phyloP scores from a whole-genome alignment of 768 basidiomycete genomes.

The Mycena metata region DNA sequence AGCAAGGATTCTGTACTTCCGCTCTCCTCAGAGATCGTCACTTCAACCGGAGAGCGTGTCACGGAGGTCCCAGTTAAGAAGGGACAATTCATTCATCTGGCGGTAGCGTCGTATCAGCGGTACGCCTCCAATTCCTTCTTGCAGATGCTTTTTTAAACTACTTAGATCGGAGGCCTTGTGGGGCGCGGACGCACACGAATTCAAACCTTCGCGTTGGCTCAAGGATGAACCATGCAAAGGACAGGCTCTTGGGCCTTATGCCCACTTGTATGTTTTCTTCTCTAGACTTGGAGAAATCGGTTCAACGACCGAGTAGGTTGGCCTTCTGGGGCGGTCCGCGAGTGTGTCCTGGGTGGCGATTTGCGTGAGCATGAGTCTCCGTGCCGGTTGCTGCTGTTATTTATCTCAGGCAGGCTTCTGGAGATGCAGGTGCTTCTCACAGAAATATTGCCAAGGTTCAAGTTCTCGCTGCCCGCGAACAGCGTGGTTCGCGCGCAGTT shows the following conservation, averaged over 20 bases:
- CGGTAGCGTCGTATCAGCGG: not conserved
- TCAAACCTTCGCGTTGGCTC: slow-evolving; percentile 10
- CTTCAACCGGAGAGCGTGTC: slow-evolving; percentile 5
- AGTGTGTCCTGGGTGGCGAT: slow-evolving; percentile 6
- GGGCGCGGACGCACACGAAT: slow-evolving; percentile 7
- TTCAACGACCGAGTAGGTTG: not conserved
- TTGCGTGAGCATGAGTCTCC: not conserved
- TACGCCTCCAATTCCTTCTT: not conserved
- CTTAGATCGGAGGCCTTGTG: not conserved
- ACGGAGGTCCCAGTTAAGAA: not conserved
- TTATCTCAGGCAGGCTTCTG: not conserved
- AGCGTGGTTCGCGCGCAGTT: not conserved
- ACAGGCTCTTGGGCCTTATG: slow-evolving; percentile 6
- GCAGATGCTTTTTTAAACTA: not conserved
- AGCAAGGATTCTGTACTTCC: not conserved
- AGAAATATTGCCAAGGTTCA: not conserved
- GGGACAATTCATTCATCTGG: not conserved
- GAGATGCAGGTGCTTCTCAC: slow-evolving; percentile 8
- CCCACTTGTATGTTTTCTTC: not conserved
- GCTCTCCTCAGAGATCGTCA: slow-evolving; percentile 1
- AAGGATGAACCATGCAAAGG: not conserved
- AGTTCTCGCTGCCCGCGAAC: not conserved
- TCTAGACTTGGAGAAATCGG: not conserved
- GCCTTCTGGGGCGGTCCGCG: not conserved
- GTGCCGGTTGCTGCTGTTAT: not conserved